A percentile compares a stretch with the other conserved stretches of the same genome.
Conservation (phyloP, 768 basidiomycete genomes). For the Tulasnella sp. region DNA sequence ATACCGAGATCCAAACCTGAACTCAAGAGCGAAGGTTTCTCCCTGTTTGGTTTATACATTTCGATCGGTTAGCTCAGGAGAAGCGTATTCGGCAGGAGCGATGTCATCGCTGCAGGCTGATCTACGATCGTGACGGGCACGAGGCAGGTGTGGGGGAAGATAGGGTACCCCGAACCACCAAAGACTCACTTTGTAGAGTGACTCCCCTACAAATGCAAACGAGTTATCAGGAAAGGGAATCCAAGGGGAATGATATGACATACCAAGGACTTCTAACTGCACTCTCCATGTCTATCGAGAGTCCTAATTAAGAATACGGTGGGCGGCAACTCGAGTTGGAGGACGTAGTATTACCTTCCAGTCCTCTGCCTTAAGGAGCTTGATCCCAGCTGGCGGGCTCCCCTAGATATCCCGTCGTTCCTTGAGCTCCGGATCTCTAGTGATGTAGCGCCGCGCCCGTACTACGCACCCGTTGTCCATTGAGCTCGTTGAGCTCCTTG, state of each 20-base stretch:
- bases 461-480: constrained; percentile 32
- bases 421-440: constrained; percentile 12
- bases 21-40: constrained; percentile 65
- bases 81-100: background rate
- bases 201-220: constrained; percentile 76
- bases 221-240: constrained; percentile 24
- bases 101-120: background rate
- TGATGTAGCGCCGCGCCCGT: constrained; percentile 47
- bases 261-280: constrained; percentile 1
- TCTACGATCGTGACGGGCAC: background rate
- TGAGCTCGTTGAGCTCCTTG: constrained; percentile 61
- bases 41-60: constrained; percentile 33
- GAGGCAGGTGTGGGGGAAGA: background rate
- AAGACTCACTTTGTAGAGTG: constrained; percentile 48
- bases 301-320: background rate
- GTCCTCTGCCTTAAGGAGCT: constrained; percentile 60
- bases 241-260: no score
- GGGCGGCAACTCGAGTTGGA: background rate
- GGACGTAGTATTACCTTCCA: constrained; percentile 33
- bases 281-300: constrained; percentile 3
- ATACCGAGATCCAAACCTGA: constrained; percentile 69
- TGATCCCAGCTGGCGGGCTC: constrained; percentile 39
- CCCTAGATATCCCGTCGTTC: background rate
- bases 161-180: background rate
- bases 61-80: background rate